Percentiles rank a stretch among this genome's conserved stretches.
Conservation (phyloP, 2,329 filamentous ascomycete genomes). For the Triangularia setosa region DNA sequence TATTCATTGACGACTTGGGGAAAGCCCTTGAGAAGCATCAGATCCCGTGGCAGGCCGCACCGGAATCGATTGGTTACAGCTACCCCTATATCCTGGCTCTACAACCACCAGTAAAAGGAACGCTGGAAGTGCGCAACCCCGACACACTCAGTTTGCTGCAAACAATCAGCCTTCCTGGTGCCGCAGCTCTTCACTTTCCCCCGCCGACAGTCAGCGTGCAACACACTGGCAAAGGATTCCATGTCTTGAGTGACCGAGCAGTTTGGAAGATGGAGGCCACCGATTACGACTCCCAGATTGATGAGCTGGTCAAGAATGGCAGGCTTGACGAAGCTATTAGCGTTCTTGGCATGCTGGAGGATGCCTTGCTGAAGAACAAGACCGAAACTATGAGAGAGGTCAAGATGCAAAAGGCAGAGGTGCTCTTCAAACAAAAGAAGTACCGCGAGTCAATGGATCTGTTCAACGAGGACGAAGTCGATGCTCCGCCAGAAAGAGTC, state of each 20-base stretch:
- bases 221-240: conserved; percentile 92
- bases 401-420: conserved; percentile 87
- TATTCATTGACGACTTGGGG: conserved; percentile 83
- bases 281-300: conserved; percentile 85
- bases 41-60: conserved; percentile 86
- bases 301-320: conserved; percentile 69
- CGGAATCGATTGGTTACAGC: conserved; percentile 89
- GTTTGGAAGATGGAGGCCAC: conserved; percentile 96
- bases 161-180: conserved; percentile 75
- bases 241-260: conserved; percentile 83
- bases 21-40: conserved; percentile 79
- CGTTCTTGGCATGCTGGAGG: conserved; percentile 83
- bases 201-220: conserved; percentile 91
- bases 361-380: conserved; percentile 83
- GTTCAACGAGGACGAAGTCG: conserved; percentile 78
- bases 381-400: conserved; percentile 74
- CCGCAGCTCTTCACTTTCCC: conserved; percentile 82
- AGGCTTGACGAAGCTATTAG: conserved; percentile 90
- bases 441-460: conserved; percentile 85
- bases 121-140: conserved; percentile 86
- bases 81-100: conserved; percentile 92
- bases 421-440: conserved; percentile 75
- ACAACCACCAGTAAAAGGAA: conserved; percentile 77
- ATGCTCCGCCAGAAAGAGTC: conserved; percentile 84
- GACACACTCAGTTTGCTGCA: conserved; percentile 88